A percentile compares a stretch with the other conserved stretches of the same genome.
These are phyloP conservation scores for Collybiopsis confluens DNA, from an alignment of 768 basidiomycete genomes.

Conservation along the genomic window DNA sequence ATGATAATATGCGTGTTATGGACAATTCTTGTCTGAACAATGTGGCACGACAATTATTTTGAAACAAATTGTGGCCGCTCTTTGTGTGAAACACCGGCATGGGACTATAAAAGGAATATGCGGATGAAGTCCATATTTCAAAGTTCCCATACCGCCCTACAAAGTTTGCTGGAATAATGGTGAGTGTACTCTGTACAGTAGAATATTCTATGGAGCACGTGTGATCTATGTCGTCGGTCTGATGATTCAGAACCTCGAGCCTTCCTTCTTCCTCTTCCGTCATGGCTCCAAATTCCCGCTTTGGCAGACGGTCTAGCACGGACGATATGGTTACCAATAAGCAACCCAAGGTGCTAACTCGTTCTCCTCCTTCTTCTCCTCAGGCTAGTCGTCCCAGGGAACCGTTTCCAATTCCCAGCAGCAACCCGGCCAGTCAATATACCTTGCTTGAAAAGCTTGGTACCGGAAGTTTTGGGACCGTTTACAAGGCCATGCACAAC, in stretches of 20 bases:
- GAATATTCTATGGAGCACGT: constrained; percentile 11
- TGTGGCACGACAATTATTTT: background rate
- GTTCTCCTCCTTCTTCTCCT: constrained; percentile 46
- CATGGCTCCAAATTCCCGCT: constrained; percentile 47
- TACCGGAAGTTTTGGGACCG: constrained; percentile 93
- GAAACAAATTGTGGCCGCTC: background rate
- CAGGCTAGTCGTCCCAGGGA: constrained; percentile 44
- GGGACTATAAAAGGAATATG: too few relatives aligned
- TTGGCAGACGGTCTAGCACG: constrained; percentile 36
- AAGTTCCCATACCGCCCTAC: background rate
- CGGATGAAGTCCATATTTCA: too few relatives aligned
- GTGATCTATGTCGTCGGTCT: background rate
- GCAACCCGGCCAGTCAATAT: constrained; percentile 86
- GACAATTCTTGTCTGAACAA: too few relatives aligned
- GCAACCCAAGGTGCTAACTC: constrained; percentile 38
- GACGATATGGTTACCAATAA: constrained; percentile 27
- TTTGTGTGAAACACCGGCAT: too few relatives aligned
- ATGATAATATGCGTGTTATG: too few relatives aligned
- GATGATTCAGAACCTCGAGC: constrained; percentile 8
- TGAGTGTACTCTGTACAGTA: background rate
- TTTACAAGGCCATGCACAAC: constrained; percentile 96
- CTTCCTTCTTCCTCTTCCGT: constrained; percentile 18
- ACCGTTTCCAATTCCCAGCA: constrained; percentile 68
- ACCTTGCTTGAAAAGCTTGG: constrained; percentile 94
- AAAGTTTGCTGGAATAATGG: background rate